Conservation (phyloP, 1,284 basidiomycete genomes). For the Ustilago shanxiensis region DNA sequence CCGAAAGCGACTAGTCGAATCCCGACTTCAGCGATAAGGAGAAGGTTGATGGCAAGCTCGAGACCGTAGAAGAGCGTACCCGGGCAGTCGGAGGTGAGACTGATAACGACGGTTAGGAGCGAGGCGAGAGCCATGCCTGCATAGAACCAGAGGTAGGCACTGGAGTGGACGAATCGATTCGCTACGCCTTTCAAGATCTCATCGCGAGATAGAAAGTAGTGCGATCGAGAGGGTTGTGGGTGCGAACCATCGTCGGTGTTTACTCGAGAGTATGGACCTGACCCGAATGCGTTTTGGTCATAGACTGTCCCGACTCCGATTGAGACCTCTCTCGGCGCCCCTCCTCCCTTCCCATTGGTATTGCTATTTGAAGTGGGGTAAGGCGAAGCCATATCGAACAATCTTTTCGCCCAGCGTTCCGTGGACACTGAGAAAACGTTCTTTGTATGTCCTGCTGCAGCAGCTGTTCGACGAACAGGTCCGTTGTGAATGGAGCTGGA, state of each 20-base stretch:
- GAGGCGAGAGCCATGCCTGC: slow-evolving; percentile 66
- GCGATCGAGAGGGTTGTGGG: slow-evolving; percentile 42
- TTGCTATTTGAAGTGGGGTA: slow-evolving; percentile 14
- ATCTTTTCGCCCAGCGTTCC: slow-evolving; percentile 41
- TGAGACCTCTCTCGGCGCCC: slow-evolving; percentile 23
- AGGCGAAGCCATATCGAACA: slow-evolving; percentile 40
- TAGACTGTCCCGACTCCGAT: slow-evolving; percentile 47
- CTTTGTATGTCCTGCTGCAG: slow-evolving; percentile 36
- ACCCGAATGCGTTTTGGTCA: slow-evolving; percentile 33
- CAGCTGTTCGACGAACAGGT: slow-evolving; percentile 36
- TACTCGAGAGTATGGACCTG: slow-evolving; percentile 22
- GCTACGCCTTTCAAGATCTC: slow-evolving; percentile 69
- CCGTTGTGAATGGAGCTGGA: slow-evolving; percentile 19
- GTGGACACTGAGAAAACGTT: slow-evolving; percentile 55
- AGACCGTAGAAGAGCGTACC: slow-evolving; percentile 65
- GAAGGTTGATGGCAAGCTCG: slow-evolving; percentile 65
- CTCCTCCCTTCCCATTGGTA: neutral
- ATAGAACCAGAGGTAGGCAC: slow-evolving; percentile 68
- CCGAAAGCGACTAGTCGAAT: slow-evolving; percentile 65
- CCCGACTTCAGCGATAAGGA: slow-evolving; percentile 66
- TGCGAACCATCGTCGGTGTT: slow-evolving; percentile 4
- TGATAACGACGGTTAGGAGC: slow-evolving; percentile 64
- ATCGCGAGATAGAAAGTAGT: slow-evolving; percentile 62
- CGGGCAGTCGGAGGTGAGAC: slow-evolving; percentile 61
- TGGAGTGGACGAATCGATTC: slow-evolving; percentile 68